A percentile compares a stretch with the other conserved stretches of the same genome.
These are phyloP conservation scores for Colletotrichum sojae DNA, from an alignment of 2,329 filamentous ascomycete genomes.

Conservation along the genomic window DNA sequence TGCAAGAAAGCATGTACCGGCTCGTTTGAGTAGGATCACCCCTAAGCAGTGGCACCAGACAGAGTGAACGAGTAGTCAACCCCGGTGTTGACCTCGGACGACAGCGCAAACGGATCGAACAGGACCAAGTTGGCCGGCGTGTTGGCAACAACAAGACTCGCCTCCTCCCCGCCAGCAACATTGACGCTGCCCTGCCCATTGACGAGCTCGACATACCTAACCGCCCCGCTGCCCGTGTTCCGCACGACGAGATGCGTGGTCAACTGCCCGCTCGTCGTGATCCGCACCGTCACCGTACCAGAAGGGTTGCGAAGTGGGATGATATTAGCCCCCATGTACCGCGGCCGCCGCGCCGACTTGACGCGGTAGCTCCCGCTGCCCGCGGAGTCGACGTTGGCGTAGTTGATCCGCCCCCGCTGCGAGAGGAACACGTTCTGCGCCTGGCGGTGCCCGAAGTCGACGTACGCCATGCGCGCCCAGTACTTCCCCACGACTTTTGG, in stretches of 20 bases:
- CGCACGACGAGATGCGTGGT: constrained; percentile 59
- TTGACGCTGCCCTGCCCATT: constrained; percentile 51
- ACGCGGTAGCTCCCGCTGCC: constrained; percentile 55
- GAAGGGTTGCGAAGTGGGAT: constrained; percentile 57
- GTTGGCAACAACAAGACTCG: constrained; percentile 62
- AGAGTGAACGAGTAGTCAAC: constrained; percentile 55
- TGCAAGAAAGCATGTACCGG: too few species aligned
- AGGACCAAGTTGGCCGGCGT: constrained; percentile 58
- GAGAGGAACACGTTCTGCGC: constrained; percentile 55
- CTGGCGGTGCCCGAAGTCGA: constrained; percentile 62
- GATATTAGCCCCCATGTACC: constrained; percentile 66
- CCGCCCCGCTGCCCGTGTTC: constrained; percentile 46
- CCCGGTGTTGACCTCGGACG: constrained; percentile 53
- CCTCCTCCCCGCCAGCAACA: constrained; percentile 55
- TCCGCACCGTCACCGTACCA: constrained; percentile 48
- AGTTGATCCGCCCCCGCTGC: constrained; percentile 55
- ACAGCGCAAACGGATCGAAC: constrained; percentile 59
- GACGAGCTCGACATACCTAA: constrained; percentile 54
- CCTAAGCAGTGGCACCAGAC: constrained; percentile 46
- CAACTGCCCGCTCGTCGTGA: constrained; percentile 53
- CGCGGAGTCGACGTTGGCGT: constrained; percentile 56
- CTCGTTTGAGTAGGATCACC: too few species aligned
- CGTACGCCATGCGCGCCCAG: constrained; percentile 68
- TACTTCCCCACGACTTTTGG: constrained; percentile 63
- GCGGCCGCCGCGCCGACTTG: constrained; percentile 56